A percentile compares a stretch with the other conserved stretches of the same genome.
Conservation (phyloP, 2,329 filamentous ascomycete genomes). For the Diaporthe vexans region DNA sequence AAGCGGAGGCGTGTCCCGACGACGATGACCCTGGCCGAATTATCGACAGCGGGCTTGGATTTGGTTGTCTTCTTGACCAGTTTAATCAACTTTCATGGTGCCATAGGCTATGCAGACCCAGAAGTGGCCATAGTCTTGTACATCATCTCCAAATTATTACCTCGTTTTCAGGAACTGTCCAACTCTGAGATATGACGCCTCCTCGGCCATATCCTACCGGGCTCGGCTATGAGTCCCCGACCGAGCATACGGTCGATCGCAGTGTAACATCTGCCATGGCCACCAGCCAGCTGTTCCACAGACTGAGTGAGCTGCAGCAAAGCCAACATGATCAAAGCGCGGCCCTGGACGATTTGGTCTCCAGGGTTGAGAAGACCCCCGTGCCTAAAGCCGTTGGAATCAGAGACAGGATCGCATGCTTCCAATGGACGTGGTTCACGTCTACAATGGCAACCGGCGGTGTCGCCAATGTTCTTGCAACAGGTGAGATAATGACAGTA, state of each 20-base stretch:
- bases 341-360: constrained; percentile 53
- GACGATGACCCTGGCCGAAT: constrained; percentile 65
- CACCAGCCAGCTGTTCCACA: constrained; percentile 36
- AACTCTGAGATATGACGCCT: constrained; percentile 55
- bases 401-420: constrained; percentile 65
- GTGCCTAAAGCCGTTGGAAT: constrained; percentile 52
- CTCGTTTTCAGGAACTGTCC: constrained; percentile 62
- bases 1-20: constrained; percentile 3
- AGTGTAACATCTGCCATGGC: constrained; percentile 42
- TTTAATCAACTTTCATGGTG: constrained; percentile 66
- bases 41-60: constrained; percentile 65
- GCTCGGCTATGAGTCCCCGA: constrained; percentile 55
- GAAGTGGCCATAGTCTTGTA: constrained; percentile 62
- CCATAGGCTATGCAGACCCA: constrained; percentile 63
- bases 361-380: constrained; percentile 48
- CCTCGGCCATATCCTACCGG: constrained; percentile 50
- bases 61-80: constrained; percentile 68
- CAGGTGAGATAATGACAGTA: constrained; percentile 55
- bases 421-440: constrained; percentile 84
- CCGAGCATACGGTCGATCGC: constrained; percentile 54
- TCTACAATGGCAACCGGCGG: constrained; percentile 73
- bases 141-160: constrained; percentile 62
- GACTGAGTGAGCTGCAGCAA: constrained; percentile 34
- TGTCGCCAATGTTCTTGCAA: constrained; percentile 67
- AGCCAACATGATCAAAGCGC: constrained; percentile 2